Percentiles rank a stretch among this genome's conserved stretches.
phyloP scores from a whole-genome alignment of 169 alveolate species.

The Plasmodium blacklocki region DNA sequence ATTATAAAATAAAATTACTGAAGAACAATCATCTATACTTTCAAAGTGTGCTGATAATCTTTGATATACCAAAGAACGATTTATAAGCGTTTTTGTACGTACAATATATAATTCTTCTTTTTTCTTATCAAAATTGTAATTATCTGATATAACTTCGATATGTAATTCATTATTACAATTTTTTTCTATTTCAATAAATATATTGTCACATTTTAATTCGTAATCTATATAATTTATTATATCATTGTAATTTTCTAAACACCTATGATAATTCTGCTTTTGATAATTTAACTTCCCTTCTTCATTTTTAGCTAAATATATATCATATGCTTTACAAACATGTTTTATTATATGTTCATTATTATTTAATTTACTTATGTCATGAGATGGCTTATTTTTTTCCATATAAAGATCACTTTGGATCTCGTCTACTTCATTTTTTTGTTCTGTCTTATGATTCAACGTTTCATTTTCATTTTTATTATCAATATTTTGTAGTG shows the following conservation, averaged over 20 bases:
- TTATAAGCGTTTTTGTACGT: slow-evolving; percentile 69
- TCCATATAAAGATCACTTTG: neutral
- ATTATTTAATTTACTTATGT: neutral
- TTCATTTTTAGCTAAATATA: slow-evolving; percentile 55
- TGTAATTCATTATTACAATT: slow-evolving; percentile 55
- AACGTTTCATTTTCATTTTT: neutral
- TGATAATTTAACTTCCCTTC: slow-evolving; percentile 66
- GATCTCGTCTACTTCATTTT: neutral
- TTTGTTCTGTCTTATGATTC: neutral
- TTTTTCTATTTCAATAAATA: slow-evolving; percentile 72
- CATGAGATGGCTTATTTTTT: neutral
- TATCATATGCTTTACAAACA: slow-evolving; percentile 26
- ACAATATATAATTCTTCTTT: slow-evolving; percentile 55
- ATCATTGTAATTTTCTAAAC: slow-evolving; percentile 73
- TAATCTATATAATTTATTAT: slow-evolving; percentile 67
- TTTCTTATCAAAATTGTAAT: slow-evolving; percentile 23
- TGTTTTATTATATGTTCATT: slow-evolving; percentile 5
- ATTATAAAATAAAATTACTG: slow-evolving; percentile 55
- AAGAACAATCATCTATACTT: slow-evolving; percentile 72
- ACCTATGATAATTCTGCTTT: slow-evolving; percentile 49
- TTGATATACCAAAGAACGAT: slow-evolving; percentile 67
- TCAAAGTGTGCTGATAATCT: slow-evolving; percentile 34
- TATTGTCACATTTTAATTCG: slow-evolving; percentile 67
- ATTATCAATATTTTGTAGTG: neutral
- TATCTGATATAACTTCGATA: slow-evolving; percentile 51